Conservation (phyloP, 164 flowering plant genomes). For the Taxillus chinensis region DNA sequence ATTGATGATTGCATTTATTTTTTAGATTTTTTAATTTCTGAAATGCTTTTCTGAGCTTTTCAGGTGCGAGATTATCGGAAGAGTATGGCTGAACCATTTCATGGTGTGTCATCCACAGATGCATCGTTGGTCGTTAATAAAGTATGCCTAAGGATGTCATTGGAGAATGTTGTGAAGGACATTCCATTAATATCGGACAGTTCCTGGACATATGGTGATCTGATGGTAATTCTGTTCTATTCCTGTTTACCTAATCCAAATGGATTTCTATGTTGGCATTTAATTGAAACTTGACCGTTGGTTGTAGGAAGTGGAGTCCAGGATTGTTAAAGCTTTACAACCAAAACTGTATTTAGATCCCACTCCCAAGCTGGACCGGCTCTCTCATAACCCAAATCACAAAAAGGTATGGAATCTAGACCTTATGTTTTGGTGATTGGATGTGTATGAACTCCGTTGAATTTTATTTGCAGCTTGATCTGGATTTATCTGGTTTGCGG, state of each 20-base stretch:
- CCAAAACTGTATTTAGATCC: conserved; percentile 87
- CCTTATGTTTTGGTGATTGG: conserved; percentile 1
- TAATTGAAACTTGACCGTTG: background rate
- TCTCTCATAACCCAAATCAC: conserved; percentile 33
- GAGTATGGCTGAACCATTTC: conserved; percentile 33
- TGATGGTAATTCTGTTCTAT: conserved; percentile 51
- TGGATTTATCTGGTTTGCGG: conserved; percentile 38
- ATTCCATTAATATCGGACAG: conserved; percentile 67
- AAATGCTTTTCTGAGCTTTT: background rate
- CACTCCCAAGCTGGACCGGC: conserved; percentile 70
- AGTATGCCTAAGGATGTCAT: conserved; percentile 70
- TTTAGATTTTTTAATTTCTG: background rate
- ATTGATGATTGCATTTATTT: background rate
- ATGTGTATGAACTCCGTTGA: conserved; percentile 7
- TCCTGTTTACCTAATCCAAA: background rate
- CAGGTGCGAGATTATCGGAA: conserved; percentile 86
- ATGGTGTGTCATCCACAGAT: conserved; percentile 19
- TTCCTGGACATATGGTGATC: conserved; percentile 93
- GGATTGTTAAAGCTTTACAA: conserved; percentile 77
- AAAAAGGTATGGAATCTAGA: conserved; percentile 41
- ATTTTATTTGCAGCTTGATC: conserved; percentile 52
- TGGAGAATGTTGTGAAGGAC: conserved; percentile 93
- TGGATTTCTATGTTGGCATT: conserved; percentile 2
- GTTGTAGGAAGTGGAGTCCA: conserved; percentile 82
- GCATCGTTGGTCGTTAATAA: conserved; percentile 38